Evolutionary conservation across 2,329 filamentous ascomycete species (phyloP).

Genomic region (Escovopsis sp.): DNA sequence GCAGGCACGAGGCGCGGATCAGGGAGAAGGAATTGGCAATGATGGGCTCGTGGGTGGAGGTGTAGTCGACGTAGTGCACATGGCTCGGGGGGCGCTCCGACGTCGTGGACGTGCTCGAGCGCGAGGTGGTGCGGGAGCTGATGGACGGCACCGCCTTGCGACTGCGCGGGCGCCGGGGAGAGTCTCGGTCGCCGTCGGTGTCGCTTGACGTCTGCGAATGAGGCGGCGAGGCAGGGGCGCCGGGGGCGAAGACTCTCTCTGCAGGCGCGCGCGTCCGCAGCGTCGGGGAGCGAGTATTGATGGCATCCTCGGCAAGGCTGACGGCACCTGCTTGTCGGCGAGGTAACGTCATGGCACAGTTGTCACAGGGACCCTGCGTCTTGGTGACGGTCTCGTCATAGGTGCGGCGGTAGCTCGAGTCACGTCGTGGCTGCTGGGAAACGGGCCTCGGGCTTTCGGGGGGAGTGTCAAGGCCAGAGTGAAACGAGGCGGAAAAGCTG

Average conservation of each 20-base stretch:
- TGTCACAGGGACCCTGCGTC: slow-evolving; percentile 49
- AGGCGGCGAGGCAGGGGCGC: slow-evolving; percentile 33
- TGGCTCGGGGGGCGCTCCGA: slow-evolving; percentile 32
- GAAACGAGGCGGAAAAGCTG: slow-evolving; percentile 16
- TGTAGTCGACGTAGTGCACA: slow-evolving; percentile 52
- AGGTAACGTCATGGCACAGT: slow-evolving; percentile 52
- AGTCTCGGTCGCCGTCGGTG: slow-evolving; percentile 35
- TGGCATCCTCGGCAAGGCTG: slow-evolving; percentile 14
- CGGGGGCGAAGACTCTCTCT: slow-evolving; percentile 38
- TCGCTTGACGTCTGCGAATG: slow-evolving; percentile 36
- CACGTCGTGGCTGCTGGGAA: slow-evolving; percentile 27
- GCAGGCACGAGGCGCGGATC: slow-evolving; percentile 48
- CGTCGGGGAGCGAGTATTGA: slow-evolving; percentile 35
- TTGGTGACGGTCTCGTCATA: slow-evolving; percentile 52
- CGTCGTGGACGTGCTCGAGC: slow-evolving; percentile 37
- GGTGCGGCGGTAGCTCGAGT: slow-evolving; percentile 45
- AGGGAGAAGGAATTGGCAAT: slow-evolving; percentile 49
- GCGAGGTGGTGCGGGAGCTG: slow-evolving; percentile 29
- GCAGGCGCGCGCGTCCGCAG: slow-evolving; percentile 45
- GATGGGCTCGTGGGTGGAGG: slow-evolving; percentile 50
- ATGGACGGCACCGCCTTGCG: slow-evolving; percentile 30
- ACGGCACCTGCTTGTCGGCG: slow-evolving; percentile 15
- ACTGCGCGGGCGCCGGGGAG: slow-evolving; percentile 19
- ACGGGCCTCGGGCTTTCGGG: slow-evolving; percentile 38
- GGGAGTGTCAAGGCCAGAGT: slow-evolving; percentile 38